A percentile compares a stretch with the other conserved stretches of the same genome.
Conservation (phyloP, 2,329 filamentous ascomycete species). For the Pseudomassariella vexata region DNA sequence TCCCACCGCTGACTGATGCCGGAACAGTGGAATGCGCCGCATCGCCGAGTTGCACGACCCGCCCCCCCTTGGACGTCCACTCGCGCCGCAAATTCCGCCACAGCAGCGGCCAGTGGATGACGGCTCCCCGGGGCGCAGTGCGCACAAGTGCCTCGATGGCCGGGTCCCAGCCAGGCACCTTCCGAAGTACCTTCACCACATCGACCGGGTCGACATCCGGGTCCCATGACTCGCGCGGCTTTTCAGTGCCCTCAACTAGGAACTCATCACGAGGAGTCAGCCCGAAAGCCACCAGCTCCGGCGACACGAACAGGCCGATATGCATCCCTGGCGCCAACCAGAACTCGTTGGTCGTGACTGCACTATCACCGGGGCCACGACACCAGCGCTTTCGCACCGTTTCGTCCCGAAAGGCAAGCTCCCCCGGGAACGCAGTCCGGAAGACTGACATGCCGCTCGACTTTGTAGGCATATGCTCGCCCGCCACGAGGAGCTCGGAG, state of each 20-base stretch:
- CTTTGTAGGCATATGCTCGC: neutral
- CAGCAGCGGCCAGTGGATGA: slow-evolving; percentile 34
- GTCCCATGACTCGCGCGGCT: too few relatives aligned
- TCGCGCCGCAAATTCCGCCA: slow-evolving; percentile 35
- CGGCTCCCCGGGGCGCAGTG: slow-evolving; percentile 13
- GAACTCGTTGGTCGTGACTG: too few relatives aligned
- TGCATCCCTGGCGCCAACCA: too few relatives aligned
- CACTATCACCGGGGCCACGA: too few relatives aligned
- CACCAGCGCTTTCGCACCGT: neutral
- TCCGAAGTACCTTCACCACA: too few relatives aligned
- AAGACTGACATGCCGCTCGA: neutral
- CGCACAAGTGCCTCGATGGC: slow-evolving; percentile 13
- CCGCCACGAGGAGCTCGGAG: neutral
- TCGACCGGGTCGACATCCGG: too few relatives aligned
- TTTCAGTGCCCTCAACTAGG: too few relatives aligned
- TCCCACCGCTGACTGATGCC: slow-evolving; percentile 37
- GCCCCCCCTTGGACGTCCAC: slow-evolving; percentile 34
- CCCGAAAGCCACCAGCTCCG: too few relatives aligned
- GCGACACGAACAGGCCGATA: too few relatives aligned
- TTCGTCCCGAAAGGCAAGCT: neutral
- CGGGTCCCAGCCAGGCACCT: too few relatives aligned
- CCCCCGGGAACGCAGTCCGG: neutral
- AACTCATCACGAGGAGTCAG: too few relatives aligned
- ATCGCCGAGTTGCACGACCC: slow-evolving; percentile 38
- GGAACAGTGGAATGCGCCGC: slow-evolving; percentile 38